Base-by-base conservation (phyloP, 129 eudicot species). In the Erigeron canadensis region DNA sequence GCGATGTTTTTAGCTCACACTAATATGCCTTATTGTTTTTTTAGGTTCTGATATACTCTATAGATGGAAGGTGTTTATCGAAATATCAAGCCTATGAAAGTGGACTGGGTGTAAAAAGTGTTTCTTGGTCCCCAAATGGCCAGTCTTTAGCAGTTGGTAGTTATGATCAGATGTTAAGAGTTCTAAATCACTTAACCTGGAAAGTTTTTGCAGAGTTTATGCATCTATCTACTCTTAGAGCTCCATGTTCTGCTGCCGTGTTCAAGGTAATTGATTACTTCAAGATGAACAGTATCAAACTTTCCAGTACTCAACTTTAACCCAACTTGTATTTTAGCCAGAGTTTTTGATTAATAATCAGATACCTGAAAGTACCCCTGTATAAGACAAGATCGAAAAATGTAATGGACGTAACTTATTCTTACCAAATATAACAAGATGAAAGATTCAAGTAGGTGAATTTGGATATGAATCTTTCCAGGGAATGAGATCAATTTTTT, bases 81-180 rank as follows among this genome's bases (percentile, higher is more conserved):
- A 94, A 90, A 80, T 94, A 87, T 87, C 98, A 89, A 79, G 98
- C 98, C 66, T 94, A 89, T 77, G 98, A 94, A 82, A 87, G 98
- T 84, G 98, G 97, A 65, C 70, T 94, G 63, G 98, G 98, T 64
- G 98, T 89, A 34, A 94, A 94, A 80, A 86, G 88, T 66, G 85
- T 89, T 75, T 85, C 93, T 56, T 94, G 98, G 98, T 94, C 98
- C 40, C 93, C 98, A 16, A 89, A 93, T 84, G 92, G 96, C 55
- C 98, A 94, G 71, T 94, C 79, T 70, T 83, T 94, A 18, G 97
- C 98, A 18, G 88, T 94, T 57, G 98, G 98, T 45, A 94, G 98
- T 85, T 94, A 89, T 73, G 98, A 94, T 76, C 98, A 94, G 81
- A 87, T 94, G 93, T 72, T 94, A 71, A 82, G 98, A 77, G 95